Base-by-base conservation (phyloP, 805 yeast genomes). In the Pichia cephalocereana region DNA sequence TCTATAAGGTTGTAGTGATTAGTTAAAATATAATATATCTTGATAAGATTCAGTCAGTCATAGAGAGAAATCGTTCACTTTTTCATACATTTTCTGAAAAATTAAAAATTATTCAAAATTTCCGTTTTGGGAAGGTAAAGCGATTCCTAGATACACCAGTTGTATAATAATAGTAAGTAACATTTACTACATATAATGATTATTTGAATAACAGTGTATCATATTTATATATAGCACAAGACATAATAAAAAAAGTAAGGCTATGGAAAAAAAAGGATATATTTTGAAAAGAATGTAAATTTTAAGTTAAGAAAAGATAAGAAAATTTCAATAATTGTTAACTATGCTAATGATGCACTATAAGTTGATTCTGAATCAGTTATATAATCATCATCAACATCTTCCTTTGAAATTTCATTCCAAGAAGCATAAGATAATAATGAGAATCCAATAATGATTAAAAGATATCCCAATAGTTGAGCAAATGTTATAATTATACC, bases 391-490 rank as follows among this genome's bases (percentile, higher is more conserved):
- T 70, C 65, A 46, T 65, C 58, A 53, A 62, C 57, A 58, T 71
- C 69, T 51, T 72, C 64, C 54, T 67, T 58, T 41, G 69, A 50
- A 31, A 81, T 80, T 54, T 81, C 87, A 38, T 69, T 68, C 86
- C 86, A 81, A 26, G 82, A 77, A 0, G 84, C 82, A 34, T 71
- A 68, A 7, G 85, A 79, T 57, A 88, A 71, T 38, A 86, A 61
- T 0, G 64, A 72, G 61, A 87, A 88, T 0, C 96, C 96, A 23
- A 72, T 58, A 38, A 85, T 72, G 36, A 87, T 86, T 42, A 86
- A 62, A 5, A 77, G 41, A 49, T 90, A 88, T 8, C 96, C 96
- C 4, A 76, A 2, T 30, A 85, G 52, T 48, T 87, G 93, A 30
- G 72, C 75, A 2, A 60, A 38, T 15, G 79, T 71, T 46, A 87